A percentile compares a stretch with the other conserved stretches of the same genome.
Evolutionary conservation across 2,329 filamentous ascomycete species (phyloP).

Genomic region (Emmonsiellopsis sp.): DNA sequence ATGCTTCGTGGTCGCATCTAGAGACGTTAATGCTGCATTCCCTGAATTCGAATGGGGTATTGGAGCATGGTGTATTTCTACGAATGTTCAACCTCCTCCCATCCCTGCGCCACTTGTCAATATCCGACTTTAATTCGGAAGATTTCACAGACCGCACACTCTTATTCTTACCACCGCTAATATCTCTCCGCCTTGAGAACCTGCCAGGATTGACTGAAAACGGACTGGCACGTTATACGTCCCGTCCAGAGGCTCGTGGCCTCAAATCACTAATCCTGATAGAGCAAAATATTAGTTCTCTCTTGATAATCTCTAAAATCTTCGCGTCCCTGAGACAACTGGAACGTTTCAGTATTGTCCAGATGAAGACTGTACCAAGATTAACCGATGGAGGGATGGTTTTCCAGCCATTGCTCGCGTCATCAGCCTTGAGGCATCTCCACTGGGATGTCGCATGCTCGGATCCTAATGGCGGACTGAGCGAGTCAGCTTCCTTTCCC

Average conservation of each 20-base stretch:
- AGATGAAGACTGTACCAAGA: constrained; percentile 38
- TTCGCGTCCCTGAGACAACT: constrained; percentile 39
- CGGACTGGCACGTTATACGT: constrained; percentile 44
- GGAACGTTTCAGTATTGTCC: constrained; percentile 42
- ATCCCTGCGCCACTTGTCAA: constrained; percentile 42
- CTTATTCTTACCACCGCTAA: constrained; percentile 42
- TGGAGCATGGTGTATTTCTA: constrained; percentile 48
- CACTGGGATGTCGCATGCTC: constrained; percentile 47
- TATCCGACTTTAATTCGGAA: constrained; percentile 44
- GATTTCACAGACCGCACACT: constrained; percentile 49
- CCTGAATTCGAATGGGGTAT: constrained; percentile 29
- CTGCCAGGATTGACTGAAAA: constrained; percentile 47
- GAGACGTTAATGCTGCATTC: constrained; percentile 46
- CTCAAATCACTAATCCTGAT: constrained; percentile 43
- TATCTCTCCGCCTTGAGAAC: constrained; percentile 46
- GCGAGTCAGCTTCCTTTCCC: constrained; percentile 27
- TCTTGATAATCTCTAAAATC: constrained; percentile 44
- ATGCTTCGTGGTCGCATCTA: constrained; percentile 42
- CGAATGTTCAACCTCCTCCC: constrained; percentile 45
- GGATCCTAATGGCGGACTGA: constrained; percentile 26
- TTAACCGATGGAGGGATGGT: constrained; percentile 33
- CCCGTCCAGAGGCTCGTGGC: constrained; percentile 34
- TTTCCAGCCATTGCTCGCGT: constrained; percentile 40
- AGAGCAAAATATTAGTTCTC: constrained; percentile 43
- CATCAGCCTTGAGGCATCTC: constrained; percentile 39